Evolutionary conservation across 129 eudicot genomes (phyloP), one percentile per base, ranked within the genome.

Genomic region (Chrysanthemum lavandulifolium): DNA sequence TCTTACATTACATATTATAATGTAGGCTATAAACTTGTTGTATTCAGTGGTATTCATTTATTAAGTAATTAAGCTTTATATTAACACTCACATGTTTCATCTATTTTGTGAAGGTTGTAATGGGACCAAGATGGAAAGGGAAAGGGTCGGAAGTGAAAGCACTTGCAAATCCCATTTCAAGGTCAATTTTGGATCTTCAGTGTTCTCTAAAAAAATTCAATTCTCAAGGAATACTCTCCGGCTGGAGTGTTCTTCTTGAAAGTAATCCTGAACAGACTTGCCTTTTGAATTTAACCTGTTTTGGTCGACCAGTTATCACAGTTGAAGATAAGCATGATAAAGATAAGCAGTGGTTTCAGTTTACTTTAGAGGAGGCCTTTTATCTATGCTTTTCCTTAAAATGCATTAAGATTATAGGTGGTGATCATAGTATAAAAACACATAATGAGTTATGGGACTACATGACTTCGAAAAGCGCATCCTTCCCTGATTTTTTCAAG

Each of bases 91-190:
- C 48, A 43, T 29, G 13, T 62, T 33, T 25, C 25, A 25, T 71
- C 66, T 67, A 40, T 48, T 61, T 67, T 16, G 10, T 61, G 64
- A 69, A 76, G 83, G 72, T 31, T 56, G 70, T 67, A 69, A 88
- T 86, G 96, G 91, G 91, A 49, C 87, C 93, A 25, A 77, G 96
- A 79, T 92, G 97, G 97, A 92, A 92, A 81, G 91, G 91, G 53
- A 92, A 86, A 72, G 87, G 67, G 57, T 83, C 96, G 5, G 76
- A 92, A 83, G 83, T 79, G 8, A 83, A 81, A 77, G 97, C 97
- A 9, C 91, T 83, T 45, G 89, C 86, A 19, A 86, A 84, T 48
- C 97, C 97, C 61, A 83, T 92, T 67, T 84, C 97, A 62, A 70
- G 45, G 25, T 83, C 70, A 11, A 69, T 88, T 59, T 84, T 73